Base-by-base conservation (phyloP, 768 basidiomycete species). In the Tricholoma sp. region DNA sequence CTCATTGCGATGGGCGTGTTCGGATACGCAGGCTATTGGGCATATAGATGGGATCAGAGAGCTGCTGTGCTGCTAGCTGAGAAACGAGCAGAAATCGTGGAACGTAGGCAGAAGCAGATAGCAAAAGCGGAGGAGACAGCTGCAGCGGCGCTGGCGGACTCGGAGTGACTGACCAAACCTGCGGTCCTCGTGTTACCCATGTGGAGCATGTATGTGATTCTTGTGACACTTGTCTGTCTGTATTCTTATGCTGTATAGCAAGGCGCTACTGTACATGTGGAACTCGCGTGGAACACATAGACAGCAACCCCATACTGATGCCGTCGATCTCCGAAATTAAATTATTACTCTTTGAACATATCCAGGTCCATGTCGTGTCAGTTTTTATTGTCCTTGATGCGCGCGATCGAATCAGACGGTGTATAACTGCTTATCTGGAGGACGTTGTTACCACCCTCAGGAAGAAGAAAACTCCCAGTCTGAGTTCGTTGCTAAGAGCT, bases 11-110 rank as follows among this genome's bases (percentile, higher is more conserved):
- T 88, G 77, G 82, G 68, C 34, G 80, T 75, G 1, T 93, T 90
- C 65, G 89, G 87, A 1, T 84, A 78, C 64, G 76, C 74, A 10
- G 91, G 91, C 37, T 93, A 93, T 74, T 88, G 80, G 80, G 85
- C 81, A 17, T 82, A 88, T 65, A 69, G 70, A 36, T 87, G 86
- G 80, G 88, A 91, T 63, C 60, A 74, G 51, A 76, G 82, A n/a
- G 80, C 86, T 1, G 76, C 69, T 7, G 83, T 79, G 52, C 72
- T 91, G 17, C 71, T 92, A 18, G 79, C 79, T 31, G 75, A 81
- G 70, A 89, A 86, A 70, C 81, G 83, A 50, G 76, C 70, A 18
- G 77, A 86, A 64, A 80, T 91, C 42, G 66, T 72, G 28, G 78
- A 78, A 60, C 78, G 79, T 53, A 76, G 85, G 67, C 71, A 72